phyloP scores from a whole-genome alignment of 2,329 filamentous ascomycete genomes.

The Aspergillus sp. region DNA sequence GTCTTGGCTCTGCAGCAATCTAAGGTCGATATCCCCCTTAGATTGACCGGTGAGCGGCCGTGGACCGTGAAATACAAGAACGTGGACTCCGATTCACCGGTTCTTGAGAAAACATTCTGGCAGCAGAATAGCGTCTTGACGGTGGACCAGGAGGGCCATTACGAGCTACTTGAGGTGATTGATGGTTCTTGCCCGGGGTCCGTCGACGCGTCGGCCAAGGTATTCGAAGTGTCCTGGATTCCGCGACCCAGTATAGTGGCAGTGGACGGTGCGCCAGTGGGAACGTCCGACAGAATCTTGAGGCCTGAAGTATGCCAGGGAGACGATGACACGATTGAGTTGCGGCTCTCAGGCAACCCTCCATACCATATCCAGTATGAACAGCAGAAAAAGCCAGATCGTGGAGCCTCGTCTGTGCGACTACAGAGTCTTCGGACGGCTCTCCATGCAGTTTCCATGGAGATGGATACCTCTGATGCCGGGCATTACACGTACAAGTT shows the following conservation, averaged over 20 bases:
- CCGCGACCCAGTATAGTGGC: constrained; percentile 64
- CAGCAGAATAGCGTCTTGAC: constrained; percentile 60
- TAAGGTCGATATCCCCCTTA: constrained; percentile 64
- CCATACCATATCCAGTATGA: constrained; percentile 80
- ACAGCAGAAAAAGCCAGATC: constrained; percentile 60
- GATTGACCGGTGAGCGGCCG: constrained; percentile 74
- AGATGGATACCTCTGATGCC: constrained; percentile 75
- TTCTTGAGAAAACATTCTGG: constrained; percentile 40
- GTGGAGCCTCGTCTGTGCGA: constrained; percentile 55
- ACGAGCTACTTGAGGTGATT: constrained; percentile 66
- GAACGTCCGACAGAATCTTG: constrained; percentile 47
- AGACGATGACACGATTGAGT: constrained; percentile 79
- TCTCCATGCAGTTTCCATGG: constrained; percentile 64
- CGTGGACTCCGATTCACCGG: constrained; percentile 43
- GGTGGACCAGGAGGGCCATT: constrained; percentile 60
- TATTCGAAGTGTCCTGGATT: constrained; percentile 78
- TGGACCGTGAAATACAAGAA: constrained; percentile 75
- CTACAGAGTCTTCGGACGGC: constrained; percentile 68
- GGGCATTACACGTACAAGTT: constrained; percentile 84
- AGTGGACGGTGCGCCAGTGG: constrained; percentile 41
- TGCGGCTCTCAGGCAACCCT: constrained; percentile 67
- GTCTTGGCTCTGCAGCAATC: constrained; percentile 69
- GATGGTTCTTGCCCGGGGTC: constrained; percentile 76
- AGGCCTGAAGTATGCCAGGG: constrained; percentile 88
- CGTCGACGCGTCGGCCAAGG: constrained; percentile 62